Evolutionary conservation across 495 filamentous ascomycete genomes (phyloP).

Genomic region (Annulohypoxylon bovei): DNA sequence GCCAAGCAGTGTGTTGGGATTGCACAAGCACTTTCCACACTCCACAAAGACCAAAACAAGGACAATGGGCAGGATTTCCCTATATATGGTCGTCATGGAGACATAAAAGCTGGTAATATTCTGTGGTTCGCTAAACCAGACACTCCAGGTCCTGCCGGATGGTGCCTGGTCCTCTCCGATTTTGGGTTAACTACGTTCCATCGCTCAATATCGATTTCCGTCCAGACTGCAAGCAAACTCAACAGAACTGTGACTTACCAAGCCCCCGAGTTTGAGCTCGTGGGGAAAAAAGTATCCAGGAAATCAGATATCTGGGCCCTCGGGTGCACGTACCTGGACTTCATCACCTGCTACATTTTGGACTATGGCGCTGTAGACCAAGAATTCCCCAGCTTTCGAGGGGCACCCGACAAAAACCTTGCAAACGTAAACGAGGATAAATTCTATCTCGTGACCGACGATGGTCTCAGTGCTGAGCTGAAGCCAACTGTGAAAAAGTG

Average conservation of each 20-base stretch:
- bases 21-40: conserved; percentile 10
- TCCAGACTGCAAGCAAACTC: conserved; percentile 12
- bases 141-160: background rate
- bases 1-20: conserved; percentile 23
- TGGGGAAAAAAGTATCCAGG: conserved; percentile 9
- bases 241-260: conserved; percentile 27
- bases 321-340: conserved; percentile 30
- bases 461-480: background rate
- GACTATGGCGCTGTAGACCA: conserved; percentile 11
- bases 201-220: conserved; percentile 11
- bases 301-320: conserved; percentile 36
- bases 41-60: conserved; percentile 14
- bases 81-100: conserved; percentile 29
- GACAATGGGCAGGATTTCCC: conserved; percentile 14
- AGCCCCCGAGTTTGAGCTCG: conserved; percentile 28
- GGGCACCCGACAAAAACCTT: background rate
- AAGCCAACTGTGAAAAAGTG: conserved; percentile 12
- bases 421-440: conserved; percentile 9
- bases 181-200: conserved; percentile 28
- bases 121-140: conserved; percentile 28
- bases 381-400: conserved; percentile 22
- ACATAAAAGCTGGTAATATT: conserved; percentile 32
- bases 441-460: conserved; percentile 4
- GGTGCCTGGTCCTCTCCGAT: conserved; percentile 21
- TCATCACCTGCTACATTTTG: conserved; percentile 11